A percentile compares a stretch with the other conserved stretches of the same genome.
These are phyloP conservation scores for Leccinum broughii DNA, from an alignment of 768 basidiomycete species.

Conservation along the genomic window DNA sequence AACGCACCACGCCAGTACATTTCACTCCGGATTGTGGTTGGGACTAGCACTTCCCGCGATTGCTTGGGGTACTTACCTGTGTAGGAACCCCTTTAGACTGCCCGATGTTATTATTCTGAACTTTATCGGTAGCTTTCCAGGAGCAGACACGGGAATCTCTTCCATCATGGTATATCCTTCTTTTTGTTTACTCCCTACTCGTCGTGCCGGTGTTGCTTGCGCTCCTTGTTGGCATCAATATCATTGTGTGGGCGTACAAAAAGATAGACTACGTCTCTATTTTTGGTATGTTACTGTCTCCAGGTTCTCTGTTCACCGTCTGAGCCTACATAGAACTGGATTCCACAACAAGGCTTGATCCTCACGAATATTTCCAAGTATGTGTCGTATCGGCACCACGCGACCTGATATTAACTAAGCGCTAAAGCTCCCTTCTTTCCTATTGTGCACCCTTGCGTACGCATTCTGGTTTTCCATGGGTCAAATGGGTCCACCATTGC, in stretches of 20 bases:
- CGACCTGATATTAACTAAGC: neutral
- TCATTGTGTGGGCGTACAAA: slow-evolving; percentile 71
- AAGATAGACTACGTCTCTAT: slow-evolving; percentile 93
- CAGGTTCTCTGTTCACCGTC: neutral
- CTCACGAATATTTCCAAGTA: slow-evolving; percentile 75
- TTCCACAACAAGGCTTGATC: slow-evolving; percentile 69
- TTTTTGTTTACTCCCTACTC: slow-evolving; percentile 77
- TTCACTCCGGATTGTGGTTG: slow-evolving; percentile 69
- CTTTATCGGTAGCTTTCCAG: slow-evolving; percentile 48
- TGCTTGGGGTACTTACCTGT: slow-evolving; percentile 62
- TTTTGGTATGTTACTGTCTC: slow-evolving; percentile 55
- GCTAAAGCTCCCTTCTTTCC: slow-evolving; percentile 69
- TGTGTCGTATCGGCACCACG: slow-evolving; percentile 10
- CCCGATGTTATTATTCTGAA: neutral
- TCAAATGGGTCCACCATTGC: slow-evolving; percentile 62
- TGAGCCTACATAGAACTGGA: slow-evolving; percentile 55
- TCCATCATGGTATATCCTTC: slow-evolving; percentile 68
- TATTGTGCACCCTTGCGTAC: slow-evolving; percentile 70
- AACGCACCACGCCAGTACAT: slow-evolving; percentile 73
- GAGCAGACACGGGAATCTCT: slow-evolving; percentile 49
- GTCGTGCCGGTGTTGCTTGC: slow-evolving; percentile 75
- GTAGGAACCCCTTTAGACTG: slow-evolving; percentile 18
- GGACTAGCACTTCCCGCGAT: slow-evolving; percentile 74
- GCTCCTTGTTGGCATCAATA: slow-evolving; percentile 76
- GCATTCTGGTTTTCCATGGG: slow-evolving; percentile 85